Conservation (phyloP, 2,329 filamentous ascomycete species). For the Aquanectria penicillioides region DNA sequence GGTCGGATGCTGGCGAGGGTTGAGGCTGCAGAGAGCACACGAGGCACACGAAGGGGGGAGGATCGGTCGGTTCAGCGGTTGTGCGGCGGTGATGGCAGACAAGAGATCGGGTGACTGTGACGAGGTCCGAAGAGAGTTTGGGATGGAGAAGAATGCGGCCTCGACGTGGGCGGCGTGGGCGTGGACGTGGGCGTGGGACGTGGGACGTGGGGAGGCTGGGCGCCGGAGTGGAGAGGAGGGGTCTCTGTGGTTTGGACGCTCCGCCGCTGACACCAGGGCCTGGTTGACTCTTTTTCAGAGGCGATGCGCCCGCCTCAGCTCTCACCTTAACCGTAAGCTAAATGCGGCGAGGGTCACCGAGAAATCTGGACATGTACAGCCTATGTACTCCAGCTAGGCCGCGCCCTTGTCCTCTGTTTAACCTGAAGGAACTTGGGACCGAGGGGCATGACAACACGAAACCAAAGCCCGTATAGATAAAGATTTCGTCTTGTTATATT, state of each 20-base stretch:
- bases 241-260: conserved; percentile 15
- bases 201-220: conserved; percentile 28
- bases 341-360: no score
- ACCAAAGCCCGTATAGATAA: no score
- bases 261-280: conserved; percentile 10
- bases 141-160: conserved; percentile 21
- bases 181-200: not conserved
- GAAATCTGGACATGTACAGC: not conserved
- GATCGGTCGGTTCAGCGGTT: not conserved
- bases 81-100: no score
- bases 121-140: conserved; percentile 14
- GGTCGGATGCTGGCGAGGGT: not conserved
- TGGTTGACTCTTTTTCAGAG: conserved; percentile 9
- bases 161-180: no score
- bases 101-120: conserved; percentile 21
- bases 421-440: no score
- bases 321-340: conserved; percentile 25
- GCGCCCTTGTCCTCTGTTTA: not conserved
- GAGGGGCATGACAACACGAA: no score
- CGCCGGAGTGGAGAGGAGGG: conserved; percentile 21
- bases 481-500: no score
- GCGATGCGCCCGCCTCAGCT: conserved; percentile 7
- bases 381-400: not conserved
- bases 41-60: conserved; percentile 3
- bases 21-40: not conserved